Evolutionary conservation across 345 rosid genomes (phyloP).

Genomic region (Citrus trifoliata): DNA sequence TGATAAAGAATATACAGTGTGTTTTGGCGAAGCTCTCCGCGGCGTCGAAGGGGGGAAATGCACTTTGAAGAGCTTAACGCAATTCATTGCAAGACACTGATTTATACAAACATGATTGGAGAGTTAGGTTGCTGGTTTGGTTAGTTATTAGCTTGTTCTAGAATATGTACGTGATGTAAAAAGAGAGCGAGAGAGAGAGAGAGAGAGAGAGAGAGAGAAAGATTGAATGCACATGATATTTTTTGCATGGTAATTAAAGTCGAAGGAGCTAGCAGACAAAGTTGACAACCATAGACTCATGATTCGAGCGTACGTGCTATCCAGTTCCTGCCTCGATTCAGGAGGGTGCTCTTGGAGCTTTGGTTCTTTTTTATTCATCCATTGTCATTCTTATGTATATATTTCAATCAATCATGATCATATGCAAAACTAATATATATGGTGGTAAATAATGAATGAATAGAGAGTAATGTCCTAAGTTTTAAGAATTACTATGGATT

Average conservation of each 20-base stretch:
- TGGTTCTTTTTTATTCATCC: too few relatives aligned
- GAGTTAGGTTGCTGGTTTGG: background rate
- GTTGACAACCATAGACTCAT: background rate
- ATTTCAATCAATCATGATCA: too few relatives aligned
- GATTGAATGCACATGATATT: background rate
- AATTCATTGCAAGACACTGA: background rate
- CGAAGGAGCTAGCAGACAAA: background rate
- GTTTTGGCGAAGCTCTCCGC: background rate
- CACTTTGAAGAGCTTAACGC: background rate
- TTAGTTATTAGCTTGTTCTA: background rate
- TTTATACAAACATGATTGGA: background rate
- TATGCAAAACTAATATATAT: too few relatives aligned
- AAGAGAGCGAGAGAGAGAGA: background rate
- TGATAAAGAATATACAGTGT: background rate
- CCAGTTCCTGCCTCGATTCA: background rate
- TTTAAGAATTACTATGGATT: too few relatives aligned
- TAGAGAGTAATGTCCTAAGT: rapidly evolving
- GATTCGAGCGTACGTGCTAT: background rate
- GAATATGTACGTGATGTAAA: too few relatives aligned
- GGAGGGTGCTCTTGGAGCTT: too few relatives aligned
- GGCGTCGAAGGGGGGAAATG: too few relatives aligned
- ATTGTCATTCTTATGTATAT: too few relatives aligned
- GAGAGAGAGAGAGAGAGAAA: background rate
- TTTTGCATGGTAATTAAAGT: background rate
- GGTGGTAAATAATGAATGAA: too few relatives aligned